Evolutionary conservation across 306 rosid genomes (phyloP), one percentile per base, ranked within the genome.

Genomic region (Trifolium fragiferum): DNA sequence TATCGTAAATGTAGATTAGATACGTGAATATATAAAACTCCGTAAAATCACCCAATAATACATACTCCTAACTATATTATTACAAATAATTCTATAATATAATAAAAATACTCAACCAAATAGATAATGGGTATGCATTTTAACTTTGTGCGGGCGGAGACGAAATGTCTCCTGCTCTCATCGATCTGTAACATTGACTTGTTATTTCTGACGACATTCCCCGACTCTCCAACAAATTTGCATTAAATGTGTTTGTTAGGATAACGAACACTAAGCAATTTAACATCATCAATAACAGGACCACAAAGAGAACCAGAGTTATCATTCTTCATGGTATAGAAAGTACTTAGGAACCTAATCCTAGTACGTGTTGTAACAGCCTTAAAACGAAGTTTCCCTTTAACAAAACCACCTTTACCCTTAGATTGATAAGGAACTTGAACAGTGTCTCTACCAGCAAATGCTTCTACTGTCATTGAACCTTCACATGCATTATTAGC

Each of bases 241-340:
- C 61, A 61, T 40, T 75, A 62, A 12, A 6, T 40, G 11, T 41
- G 21, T 72, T 35, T 23, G 79, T 41, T 50, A 8, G 84, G 83
- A 49, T 66, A 54, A 13, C 92, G 96, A 71, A 77, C 84, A 70
- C 92, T 58, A 15, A 88, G 68, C 85, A 92, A 83, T 68, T 78
- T 92, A 0, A 88, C 90, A 64, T 92, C 94, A 64, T 92, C 98
- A 1, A 92, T 72, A 2, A 88, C 81, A 2, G 98, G 98, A 33
- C 92, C 98, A 80, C 98, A 92, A 8, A 92, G 86, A 0, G 96
- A 84, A 5, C 92, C 96, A 13, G 90, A 78, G 64, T 89, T 78
- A 78, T 90, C 98, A 43, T 49, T 78, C 66, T 81, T 74, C 92
- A 86, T 90, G 63, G 88, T 82, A 73, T 92, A 92, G 53, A 81